Base-by-base conservation (phyloP, 2,329 filamentous ascomycete genomes). In the Trichophyton benhamiae region DNA sequence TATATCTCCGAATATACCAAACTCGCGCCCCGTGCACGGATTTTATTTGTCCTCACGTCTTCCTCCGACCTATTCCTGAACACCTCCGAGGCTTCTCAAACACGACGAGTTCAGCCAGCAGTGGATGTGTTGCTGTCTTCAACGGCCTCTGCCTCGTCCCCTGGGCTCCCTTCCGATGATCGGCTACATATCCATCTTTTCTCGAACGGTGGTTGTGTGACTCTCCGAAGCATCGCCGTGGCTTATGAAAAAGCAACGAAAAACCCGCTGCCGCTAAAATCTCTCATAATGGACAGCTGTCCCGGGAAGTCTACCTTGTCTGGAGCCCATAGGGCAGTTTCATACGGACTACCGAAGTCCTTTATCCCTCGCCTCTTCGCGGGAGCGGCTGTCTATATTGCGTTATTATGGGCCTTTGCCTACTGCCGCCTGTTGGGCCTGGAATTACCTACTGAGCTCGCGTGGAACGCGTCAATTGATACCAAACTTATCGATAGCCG, bases 201-300 rank as follows among this genome's bases (percentile, higher is more conserved):
- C 69, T 80, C 78, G 22, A 80, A 81, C 62, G 79, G 78, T 27
- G 79, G 79, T 15, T 68, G 74, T 20, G 72, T 74, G 58, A 75
- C 75, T 4, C 69, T 72, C 2, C 69, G 68, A 3, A 67, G 73
- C 27, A 63, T 81, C 5, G 72, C 79, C 1, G 63, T 67, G 15
- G 65, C 69, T 8, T 80, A 78, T 66, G 71, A 65, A 5, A 49
- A 65, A 15, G 64, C 66, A 1, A 76, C 70, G 1, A 71, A 72
- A 0, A 62, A 63, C 1, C 63, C 72, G 3, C 61, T 80, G 3
- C 76, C 75, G 2, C 63, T 77, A 3, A 73, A 71, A 1, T 74
- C 72, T 1, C 72, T 77, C 63, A 64, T 81, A 1, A 63, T 80
- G 33, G 79, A 81, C 65, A 78, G 75, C 63, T 72, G 74, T 0